These are phyloP conservation scores for Aspergillus cejpii DNA, from an alignment of 2,329 filamentous ascomycete genomes.

Conservation along the genomic window DNA sequence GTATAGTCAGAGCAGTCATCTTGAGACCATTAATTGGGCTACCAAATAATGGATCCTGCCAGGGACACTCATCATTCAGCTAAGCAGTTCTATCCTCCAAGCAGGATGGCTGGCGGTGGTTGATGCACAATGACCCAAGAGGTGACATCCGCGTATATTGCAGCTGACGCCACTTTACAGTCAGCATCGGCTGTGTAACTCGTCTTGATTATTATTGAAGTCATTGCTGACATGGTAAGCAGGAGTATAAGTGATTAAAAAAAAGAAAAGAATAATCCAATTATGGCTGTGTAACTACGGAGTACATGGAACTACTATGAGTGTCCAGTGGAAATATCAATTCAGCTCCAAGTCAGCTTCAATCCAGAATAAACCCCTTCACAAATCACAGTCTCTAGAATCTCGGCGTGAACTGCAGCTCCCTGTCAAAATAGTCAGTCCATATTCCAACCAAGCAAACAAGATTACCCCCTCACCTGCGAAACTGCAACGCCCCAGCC, in stretches of 20 bases:
- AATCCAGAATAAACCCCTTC: background rate
- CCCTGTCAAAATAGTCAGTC: background rate
- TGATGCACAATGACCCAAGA: background rate
- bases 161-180: background rate
- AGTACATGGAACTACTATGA: too few relatives aligned
- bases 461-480: background rate
- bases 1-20: background rate
- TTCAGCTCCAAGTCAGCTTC: background rate
- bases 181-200: background rate
- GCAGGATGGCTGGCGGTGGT: background rate
- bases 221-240: background rate
- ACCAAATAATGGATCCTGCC: too few relatives aligned
- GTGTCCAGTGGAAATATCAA: too few relatives aligned
- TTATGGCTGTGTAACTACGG: too few relatives aligned
- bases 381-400: background rate
- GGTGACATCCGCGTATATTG: background rate
- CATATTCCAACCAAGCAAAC: background rate
- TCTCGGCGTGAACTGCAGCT: slow-evolving; percentile 1
- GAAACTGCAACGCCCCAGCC: slow-evolving; percentile 4
- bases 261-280: background rate
- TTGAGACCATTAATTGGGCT: too few relatives aligned
- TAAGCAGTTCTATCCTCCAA: background rate
- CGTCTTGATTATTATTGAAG: background rate
- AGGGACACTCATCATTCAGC: too few relatives aligned
- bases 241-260: background rate